Base-by-base conservation (phyloP, 768 basidiomycete genomes). In the Pholiota conissans region DNA sequence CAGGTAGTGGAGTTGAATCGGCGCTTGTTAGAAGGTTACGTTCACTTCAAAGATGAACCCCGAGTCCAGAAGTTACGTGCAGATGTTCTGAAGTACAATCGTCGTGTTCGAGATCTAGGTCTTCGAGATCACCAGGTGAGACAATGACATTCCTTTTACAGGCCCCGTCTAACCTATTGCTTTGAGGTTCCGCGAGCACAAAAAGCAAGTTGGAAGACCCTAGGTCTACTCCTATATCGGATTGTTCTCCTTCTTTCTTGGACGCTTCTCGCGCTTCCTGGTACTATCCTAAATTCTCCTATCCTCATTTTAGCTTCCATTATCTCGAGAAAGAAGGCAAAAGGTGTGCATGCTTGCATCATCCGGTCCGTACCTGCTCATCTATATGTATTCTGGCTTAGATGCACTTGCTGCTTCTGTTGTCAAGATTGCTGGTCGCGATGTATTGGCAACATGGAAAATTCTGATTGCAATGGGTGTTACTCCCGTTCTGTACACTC, bases 371-470 rank as follows among this genome's bases (percentile, higher is more conserved):
- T 14, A n/a, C 3, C 35, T 51, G n/a, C 30, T 28, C 49, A 34
- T 32, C 42, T 32, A 49, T n/a, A 24, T 58, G 35, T 53, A 34
- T 18, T 24, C 11, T 16, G 30, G 24, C 47, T 52, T 71, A 97
- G 95, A 95, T 83, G 96, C 96, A 5, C 87, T 98, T 57, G 96
- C 96, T 28, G 94, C 90, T 2, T 98, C 95, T 7, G 85, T 84
- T 3, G 96, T 98, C 69, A 98, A 98, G 74, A 86, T 98, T 51
- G 92, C 92, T 18, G 96, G 88, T n/a, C 84, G 92, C 37, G 96
- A 98, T 65, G 96, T 98, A n/a, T 78, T 98, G 16, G 95, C 93
- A 0, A 95, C 95, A 4, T 98, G 96, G 96, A 98, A 98, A 71
- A 86, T 98, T 30, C 81, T 98, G 28, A 93, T 98, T 55, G 95